Evolutionary conservation across 2,329 filamentous ascomycete species (phyloP).

Genomic region (Dothideomycetes sp.): DNA sequence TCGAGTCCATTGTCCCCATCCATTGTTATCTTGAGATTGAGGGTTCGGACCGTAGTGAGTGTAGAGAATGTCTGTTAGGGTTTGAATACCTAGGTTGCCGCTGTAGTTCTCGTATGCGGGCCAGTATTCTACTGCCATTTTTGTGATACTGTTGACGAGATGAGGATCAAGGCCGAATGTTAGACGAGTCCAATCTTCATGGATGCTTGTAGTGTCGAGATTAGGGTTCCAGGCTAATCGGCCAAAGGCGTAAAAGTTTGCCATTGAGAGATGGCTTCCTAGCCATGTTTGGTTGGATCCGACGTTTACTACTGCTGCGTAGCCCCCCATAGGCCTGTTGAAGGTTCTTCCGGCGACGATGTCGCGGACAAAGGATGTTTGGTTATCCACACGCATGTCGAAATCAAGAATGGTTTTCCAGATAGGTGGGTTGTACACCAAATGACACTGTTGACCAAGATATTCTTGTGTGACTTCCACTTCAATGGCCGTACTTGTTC

Average conservation of each 20-base stretch:
- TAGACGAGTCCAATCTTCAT: conserved; percentile 58
- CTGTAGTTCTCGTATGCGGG: conserved; percentile 62
- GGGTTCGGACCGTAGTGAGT: conserved; percentile 61
- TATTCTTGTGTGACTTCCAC: conserved; percentile 62
- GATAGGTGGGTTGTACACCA: conserved; percentile 58
- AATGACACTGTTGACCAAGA: conserved; percentile 59
- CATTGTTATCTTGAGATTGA: conserved; percentile 55
- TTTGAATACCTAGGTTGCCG: conserved; percentile 62
- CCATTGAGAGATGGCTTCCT: conserved; percentile 60
- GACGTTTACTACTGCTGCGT: conserved; percentile 58
- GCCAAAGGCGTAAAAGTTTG: conserved; percentile 62
- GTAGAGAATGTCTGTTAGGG: conserved; percentile 57
- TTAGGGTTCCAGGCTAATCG: conserved; percentile 56
- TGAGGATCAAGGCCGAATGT: conserved; percentile 50
- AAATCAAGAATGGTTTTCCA: conserved; percentile 62
- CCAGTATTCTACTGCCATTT: conserved; percentile 61
- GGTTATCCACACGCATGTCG: conserved; percentile 52
- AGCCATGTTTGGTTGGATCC: conserved; percentile 60
- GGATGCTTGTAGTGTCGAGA: conserved; percentile 38
- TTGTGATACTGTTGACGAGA: conserved; percentile 50
- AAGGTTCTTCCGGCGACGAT: conserved; percentile 54
- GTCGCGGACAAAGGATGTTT: conserved; percentile 48
- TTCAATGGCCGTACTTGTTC: conserved; percentile 50
- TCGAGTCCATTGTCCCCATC: conserved; percentile 65
- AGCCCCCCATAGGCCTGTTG: conserved; percentile 49